Evolutionary conservation across 176 grass and related monocot genomes (phyloP), one percentile per base, ranked within the genome.

Genomic region (Triticum turgidum): DNA sequence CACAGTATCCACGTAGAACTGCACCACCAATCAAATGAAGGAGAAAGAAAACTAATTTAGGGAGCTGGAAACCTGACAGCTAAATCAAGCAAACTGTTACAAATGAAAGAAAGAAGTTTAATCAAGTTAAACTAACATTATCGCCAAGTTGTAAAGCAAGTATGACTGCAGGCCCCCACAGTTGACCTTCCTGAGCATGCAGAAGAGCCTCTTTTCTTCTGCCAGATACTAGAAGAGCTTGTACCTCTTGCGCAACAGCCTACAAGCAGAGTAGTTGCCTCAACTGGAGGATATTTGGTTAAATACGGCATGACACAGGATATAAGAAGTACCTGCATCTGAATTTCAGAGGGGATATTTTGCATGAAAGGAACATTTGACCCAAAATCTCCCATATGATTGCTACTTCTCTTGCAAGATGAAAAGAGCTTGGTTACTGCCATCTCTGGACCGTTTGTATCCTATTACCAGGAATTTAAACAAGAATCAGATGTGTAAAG

Each of bases 111-210:
- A 47, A 4, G 44, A 29, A 79, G 21, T 32, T 76, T 29, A 70
- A 77, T 49, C 41, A 85, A 79, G 62, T 80, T 80, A 41, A 77
- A 80, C 83, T 84, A 33, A 98, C 97, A 88, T 96, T 80, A 73
- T 99, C 94, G 49, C 97, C 97, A 56, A 99, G 94, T 80, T 96
- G 94, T 54, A 93, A 91, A 56, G 97, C 94, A 84, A 96, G 92
- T 83, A 99, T 88, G 76, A 99, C 89, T 78, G 97, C 97, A 80
- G 97, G 92, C 25, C 97, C 97, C 97, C 97, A 99, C 13, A 99
- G 67, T 79, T 99, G 97, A 90, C 97, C 97, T 89, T 92, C 92
- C 80, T 97, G 90, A 49, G 97, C 97, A 91, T 76, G 86, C 56
- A 94, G 92, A 77, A 99, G 92, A 32, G 97, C 97, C 22, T 99